These are phyloP conservation scores for Phaeosphaeriaceae sp. DNA, from an alignment of 2,329 filamentous ascomycete species.

Conservation along the genomic window DNA sequence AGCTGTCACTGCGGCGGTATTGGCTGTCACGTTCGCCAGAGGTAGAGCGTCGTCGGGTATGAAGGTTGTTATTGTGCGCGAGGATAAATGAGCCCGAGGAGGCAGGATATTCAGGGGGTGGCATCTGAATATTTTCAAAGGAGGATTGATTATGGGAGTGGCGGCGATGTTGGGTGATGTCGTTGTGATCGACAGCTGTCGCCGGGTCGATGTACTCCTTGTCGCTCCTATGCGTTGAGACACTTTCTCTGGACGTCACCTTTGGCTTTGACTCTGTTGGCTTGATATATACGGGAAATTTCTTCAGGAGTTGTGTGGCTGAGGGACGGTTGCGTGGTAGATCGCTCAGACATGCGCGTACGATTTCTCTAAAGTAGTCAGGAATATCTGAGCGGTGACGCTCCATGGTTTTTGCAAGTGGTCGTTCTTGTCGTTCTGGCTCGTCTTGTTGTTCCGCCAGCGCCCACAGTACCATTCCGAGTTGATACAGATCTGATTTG, in stretches of 20 bases:
- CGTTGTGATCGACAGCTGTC: conserved; percentile 52
- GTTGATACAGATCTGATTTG: conserved; percentile 94
- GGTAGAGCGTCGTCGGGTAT: conserved; percentile 33
- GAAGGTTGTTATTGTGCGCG: conserved; percentile 22
- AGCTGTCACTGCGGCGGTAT: conserved; percentile 44
- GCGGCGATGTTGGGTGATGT: conserved; percentile 46
- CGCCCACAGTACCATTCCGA: conserved; percentile 97
- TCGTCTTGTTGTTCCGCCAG: conserved; percentile 88
- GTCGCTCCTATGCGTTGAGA: conserved; percentile 51
- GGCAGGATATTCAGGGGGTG: conserved; percentile 53
- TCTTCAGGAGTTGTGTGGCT: conserved; percentile 70
- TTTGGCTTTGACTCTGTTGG: conserved; percentile 20
- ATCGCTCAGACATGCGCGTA: conserved; percentile 77
- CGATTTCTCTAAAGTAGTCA: conserved; percentile 76
- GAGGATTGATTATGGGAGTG: conserved; percentile 37
- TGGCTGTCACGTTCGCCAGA: conserved; percentile 24
- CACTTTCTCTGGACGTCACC: conserved; percentile 36
- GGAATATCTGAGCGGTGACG: conserved; percentile 64
- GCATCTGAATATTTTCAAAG: conserved; percentile 39
- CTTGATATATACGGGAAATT: conserved; percentile 36
- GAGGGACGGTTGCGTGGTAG: conserved; percentile 75
- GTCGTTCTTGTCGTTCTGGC: conserved; percentile 78
- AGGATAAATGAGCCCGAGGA: conserved; percentile 55
- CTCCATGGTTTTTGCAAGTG: conserved; percentile 54
- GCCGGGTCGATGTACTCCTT: conserved; percentile 57